These are phyloP conservation scores for Coemansia sp. DNA, from an alignment of 192 early-diverging fungal genomes.

Conservation along the genomic window DNA sequence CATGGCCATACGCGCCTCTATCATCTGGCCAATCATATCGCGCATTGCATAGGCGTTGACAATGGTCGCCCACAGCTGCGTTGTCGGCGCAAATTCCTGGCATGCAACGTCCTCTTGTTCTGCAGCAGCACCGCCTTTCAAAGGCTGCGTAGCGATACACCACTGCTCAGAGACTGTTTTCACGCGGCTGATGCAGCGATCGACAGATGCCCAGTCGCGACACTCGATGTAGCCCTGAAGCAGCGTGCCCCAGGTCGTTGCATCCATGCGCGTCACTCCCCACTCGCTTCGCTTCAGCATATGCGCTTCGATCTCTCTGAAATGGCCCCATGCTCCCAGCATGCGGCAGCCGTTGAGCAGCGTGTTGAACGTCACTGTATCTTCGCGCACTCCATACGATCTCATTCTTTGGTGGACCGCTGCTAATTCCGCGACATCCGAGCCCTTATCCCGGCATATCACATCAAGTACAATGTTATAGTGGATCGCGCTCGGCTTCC, in stretches of 20 bases:
- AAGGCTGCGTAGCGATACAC: neutral
- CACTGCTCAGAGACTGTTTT: constrained; percentile 22
- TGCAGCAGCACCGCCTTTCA: neutral
- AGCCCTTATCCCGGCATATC: constrained; percentile 27
- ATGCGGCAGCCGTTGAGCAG: constrained; percentile 47
- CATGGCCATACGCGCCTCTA: constrained; percentile 29
- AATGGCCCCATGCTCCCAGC: constrained; percentile 28
- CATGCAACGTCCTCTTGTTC: neutral
- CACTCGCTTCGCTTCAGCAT: constrained; percentile 35
- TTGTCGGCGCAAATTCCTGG: constrained; percentile 19
- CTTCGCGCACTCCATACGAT: constrained; percentile 29
- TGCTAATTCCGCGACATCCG: constrained; percentile 24
- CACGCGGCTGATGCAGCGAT: constrained; percentile 24
- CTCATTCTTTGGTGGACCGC: constrained; percentile 36
- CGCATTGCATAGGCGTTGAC: constrained; percentile 36
- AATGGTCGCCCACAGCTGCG: constrained; percentile 39
- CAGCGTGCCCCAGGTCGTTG: constrained; percentile 42
- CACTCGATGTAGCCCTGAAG: constrained; percentile 38
- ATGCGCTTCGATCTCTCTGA: constrained; percentile 31
- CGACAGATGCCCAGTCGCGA: constrained; percentile 38
- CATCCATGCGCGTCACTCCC: constrained; percentile 46
- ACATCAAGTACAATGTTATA: constrained; percentile 49
- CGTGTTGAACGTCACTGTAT: constrained; percentile 48
- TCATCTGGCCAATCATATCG: constrained; percentile 44
- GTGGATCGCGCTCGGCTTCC: constrained; percentile 30